Conservation (phyloP, 345 rosid genomes). For the Arabidopsis suecica region DNA sequence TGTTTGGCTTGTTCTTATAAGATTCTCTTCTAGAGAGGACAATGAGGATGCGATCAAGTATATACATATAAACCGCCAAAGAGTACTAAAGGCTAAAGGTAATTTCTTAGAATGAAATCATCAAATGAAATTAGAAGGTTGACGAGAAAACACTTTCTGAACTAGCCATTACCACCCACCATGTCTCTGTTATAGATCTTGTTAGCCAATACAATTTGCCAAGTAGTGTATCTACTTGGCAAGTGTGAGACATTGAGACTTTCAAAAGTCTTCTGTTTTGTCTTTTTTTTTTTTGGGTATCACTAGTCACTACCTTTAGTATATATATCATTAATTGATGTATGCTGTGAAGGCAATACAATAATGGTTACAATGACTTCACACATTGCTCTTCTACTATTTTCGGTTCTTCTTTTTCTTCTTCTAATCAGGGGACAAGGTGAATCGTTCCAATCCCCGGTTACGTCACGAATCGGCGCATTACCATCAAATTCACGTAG, state of each 20-base stretch:
- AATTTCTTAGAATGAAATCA: too few relatives aligned
- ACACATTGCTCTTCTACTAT: neutral
- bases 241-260: too few relatives aligned
- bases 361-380: neutral
- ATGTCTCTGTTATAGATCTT: neutral
- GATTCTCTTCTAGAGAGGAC: too few relatives aligned
- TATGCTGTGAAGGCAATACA: neutral
- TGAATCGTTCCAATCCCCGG: neutral
- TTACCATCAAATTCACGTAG: constrained; percentile 8
- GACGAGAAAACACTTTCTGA: too few relatives aligned
- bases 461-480: neutral
- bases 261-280: neutral
- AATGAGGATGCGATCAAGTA: too few relatives aligned
- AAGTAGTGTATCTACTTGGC: neutral
- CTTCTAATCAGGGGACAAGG: neutral
- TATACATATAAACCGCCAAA: too few relatives aligned
- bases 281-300: neutral
- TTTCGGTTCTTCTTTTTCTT: neutral
- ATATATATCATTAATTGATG: neutral
- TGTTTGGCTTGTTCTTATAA: too few relatives aligned
- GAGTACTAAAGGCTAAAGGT: too few relatives aligned
- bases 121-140: too few relatives aligned
- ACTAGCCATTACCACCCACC: too few relatives aligned
- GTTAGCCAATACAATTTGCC: neutral
- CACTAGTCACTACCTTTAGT: neutral